These are phyloP conservation scores for Scleroderma bovista DNA, from an alignment of 768 basidiomycete species.

Conservation along the genomic window DNA sequence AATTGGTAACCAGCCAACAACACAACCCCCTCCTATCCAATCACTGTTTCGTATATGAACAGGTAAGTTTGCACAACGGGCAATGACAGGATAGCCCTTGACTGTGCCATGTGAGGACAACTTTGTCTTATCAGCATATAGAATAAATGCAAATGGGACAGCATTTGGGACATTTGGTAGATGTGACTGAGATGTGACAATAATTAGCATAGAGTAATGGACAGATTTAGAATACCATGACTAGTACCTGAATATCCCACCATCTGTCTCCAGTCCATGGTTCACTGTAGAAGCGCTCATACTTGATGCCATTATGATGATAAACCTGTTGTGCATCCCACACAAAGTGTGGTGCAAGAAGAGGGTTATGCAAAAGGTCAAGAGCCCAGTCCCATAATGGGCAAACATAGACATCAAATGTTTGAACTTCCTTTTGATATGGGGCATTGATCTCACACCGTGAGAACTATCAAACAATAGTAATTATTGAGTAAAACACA, in stretches of 20 bases:
- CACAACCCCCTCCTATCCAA: constrained; percentile 27
- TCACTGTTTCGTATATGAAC: constrained; percentile 28
- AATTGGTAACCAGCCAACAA: constrained; percentile 37
- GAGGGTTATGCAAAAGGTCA: constrained; percentile 3
- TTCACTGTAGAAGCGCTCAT: constrained; percentile 27
- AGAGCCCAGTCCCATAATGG: constrained; percentile 8
- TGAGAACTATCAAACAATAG: neutral
- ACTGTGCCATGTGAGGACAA: constrained; percentile 33
- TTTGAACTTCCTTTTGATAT: neutral
- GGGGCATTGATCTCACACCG: neutral
- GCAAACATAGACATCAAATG: neutral
- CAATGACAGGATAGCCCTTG: constrained; percentile 35
- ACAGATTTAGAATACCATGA: too few relatives aligned
- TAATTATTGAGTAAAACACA: too few relatives aligned
- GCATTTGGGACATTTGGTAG: constrained; percentile 2
- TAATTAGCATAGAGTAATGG: too few relatives aligned
- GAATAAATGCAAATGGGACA: constrained; percentile 26
- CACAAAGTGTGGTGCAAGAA: constrained; percentile 11
- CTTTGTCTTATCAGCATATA: constrained; percentile 38
- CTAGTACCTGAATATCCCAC: constrained; percentile 38
- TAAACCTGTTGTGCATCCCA: constrained; percentile 30
- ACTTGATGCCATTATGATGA: constrained; percentile 22
- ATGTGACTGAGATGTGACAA: neutral
- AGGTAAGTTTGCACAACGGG: constrained; percentile 29
- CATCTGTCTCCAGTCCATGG: constrained; percentile 34